phyloP scores from a whole-genome alignment of 2,329 filamentous ascomycete species.

The Xylogone sp. region DNA sequence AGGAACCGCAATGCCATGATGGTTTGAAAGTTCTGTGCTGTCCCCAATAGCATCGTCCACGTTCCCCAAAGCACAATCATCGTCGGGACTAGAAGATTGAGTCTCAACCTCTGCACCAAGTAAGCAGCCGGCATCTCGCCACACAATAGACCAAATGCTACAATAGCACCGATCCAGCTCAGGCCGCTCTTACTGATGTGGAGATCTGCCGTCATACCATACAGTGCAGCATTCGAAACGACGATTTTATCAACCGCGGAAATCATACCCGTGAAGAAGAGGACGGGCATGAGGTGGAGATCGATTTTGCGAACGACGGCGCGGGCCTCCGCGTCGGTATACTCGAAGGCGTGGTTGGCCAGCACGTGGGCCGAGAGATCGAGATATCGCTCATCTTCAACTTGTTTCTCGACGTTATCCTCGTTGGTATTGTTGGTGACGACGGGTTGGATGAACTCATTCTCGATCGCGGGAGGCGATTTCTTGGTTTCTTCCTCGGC shows the following conservation, averaged over 20 bases:
- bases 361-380: background rate
- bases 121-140: slow-evolving; percentile 16
- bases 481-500: no score
- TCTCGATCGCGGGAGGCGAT: no score
- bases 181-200: slow-evolving; percentile 20
- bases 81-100: slow-evolving; percentile 18
- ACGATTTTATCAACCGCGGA: slow-evolving; percentile 1
- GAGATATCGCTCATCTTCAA: background rate
- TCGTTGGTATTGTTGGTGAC: no score
- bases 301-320: slow-evolving; percentile 1
- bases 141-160: slow-evolving; percentile 21
- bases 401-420: background rate
- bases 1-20: slow-evolving; percentile 5
- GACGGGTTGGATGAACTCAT: no score
- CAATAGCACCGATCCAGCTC: slow-evolving; percentile 19
- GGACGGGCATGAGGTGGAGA: background rate
- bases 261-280: background rate
- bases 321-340: background rate
- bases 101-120: slow-evolving; percentile 18
- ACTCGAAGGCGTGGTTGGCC: background rate
- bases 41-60: background rate
- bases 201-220: slow-evolving; percentile 21
- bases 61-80: background rate
- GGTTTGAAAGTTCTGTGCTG: slow-evolving; percentile 1
- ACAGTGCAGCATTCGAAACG: slow-evolving; percentile 17